Evolutionary conservation across 352 stramenopile genomes (phyloP).

Genomic region (Pilasporangium apinafurcum): DNA sequence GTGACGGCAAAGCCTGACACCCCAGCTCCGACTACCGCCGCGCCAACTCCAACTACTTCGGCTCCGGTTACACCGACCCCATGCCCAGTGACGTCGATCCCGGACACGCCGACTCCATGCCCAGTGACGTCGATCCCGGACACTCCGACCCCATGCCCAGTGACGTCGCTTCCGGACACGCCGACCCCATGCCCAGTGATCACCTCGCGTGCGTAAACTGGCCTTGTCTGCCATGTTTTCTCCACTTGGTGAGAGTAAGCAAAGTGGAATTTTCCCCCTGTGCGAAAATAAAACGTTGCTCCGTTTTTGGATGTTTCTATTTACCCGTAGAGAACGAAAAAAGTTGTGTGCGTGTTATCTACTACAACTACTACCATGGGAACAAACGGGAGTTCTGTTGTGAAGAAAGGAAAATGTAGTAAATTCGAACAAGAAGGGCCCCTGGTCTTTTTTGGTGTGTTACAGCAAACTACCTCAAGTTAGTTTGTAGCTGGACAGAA

Average conservation of each 20-base stretch:
- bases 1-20: constrained; percentile 6
- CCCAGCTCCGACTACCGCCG: constrained; percentile 4
- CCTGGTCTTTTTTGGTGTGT: no score
- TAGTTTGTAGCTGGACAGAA: no score
- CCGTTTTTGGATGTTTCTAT: not conserved
- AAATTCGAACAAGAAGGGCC: no score
- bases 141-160: constrained; percentile 22
- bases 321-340: constrained; percentile 2
- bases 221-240: no score
- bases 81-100: constrained; percentile 6
- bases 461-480: no score
- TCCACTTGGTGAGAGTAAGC: no score
- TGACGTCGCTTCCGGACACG: constrained; percentile 10
- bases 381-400: no score
- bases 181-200: not conserved
- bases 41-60: constrained; percentile 2
- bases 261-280: no score
- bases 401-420: no score
- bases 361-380: no score
- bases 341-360: no score
- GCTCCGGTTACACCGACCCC: not conserved
- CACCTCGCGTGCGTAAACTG: not conserved
- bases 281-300: constrained; percentile 3
- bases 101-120: constrained; percentile 5
- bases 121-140: constrained; percentile 1